Evolutionary conservation across 2,329 filamentous ascomycete genomes (phyloP).

Genomic region (Botrytis fragariae): DNA sequence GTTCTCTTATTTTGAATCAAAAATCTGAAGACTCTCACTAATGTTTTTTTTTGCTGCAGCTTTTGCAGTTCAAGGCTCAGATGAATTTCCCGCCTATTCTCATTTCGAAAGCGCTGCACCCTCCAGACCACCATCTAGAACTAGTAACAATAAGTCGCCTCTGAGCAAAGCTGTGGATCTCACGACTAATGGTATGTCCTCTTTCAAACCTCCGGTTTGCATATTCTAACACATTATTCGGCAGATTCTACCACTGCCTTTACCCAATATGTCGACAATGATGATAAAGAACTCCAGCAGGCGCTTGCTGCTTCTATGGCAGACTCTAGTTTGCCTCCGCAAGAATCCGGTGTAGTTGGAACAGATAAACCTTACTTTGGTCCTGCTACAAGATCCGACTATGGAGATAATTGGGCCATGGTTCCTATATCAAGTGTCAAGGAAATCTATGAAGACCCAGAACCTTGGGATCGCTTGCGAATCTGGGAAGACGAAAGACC

Average conservation of each 20-base stretch:
- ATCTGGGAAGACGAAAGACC: slow-evolving; percentile 44
- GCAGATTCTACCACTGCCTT: slow-evolving; percentile 33
- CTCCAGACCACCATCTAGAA: slow-evolving; percentile 61
- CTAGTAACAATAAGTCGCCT: slow-evolving; percentile 54
- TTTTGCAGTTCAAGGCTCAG: slow-evolving; percentile 21
- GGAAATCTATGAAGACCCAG: slow-evolving; percentile 37
- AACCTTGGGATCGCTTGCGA: slow-evolving; percentile 45
- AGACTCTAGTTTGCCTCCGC: slow-evolving; percentile 48
- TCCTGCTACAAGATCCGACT: slow-evolving; percentile 55
- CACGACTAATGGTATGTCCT: slow-evolving; percentile 39
- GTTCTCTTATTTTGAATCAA: slow-evolving; percentile 23
- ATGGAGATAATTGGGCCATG: slow-evolving; percentile 61
- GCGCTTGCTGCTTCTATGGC: slow-evolving; percentile 56
- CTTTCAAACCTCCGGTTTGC: not conserved
- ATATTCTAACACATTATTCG: not conserved
- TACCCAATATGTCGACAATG: slow-evolving; percentile 25
- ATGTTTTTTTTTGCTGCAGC: not conserved
- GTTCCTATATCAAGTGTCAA: slow-evolving; percentile 42
- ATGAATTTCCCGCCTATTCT: slow-evolving; percentile 18
- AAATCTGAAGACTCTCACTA: not conserved
- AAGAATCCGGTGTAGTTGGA: slow-evolving; percentile 51
- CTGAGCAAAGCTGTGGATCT: slow-evolving; percentile 52
- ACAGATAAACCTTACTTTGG: slow-evolving; percentile 52
- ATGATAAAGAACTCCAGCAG: slow-evolving; percentile 55
- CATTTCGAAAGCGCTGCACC: slow-evolving; percentile 23